Conservation (phyloP, 148 eudicot species). For the Pharnaceum exiguum region DNA sequence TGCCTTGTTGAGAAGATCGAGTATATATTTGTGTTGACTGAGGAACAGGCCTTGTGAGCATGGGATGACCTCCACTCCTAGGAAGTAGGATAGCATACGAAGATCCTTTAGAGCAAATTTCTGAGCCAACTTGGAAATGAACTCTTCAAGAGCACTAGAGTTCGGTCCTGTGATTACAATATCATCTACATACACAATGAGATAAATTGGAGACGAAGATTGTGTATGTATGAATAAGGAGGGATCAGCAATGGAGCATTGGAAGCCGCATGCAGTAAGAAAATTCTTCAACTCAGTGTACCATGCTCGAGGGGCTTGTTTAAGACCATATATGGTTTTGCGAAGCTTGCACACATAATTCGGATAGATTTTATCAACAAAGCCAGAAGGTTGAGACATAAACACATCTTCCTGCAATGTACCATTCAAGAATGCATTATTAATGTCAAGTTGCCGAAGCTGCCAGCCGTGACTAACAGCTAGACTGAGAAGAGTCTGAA, state of each 20-base stretch:
- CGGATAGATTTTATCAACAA: not conserved
- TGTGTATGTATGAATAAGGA: not conserved
- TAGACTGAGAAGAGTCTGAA: not conserved
- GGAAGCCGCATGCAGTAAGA: not conserved
- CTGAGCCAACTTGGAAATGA: not conserved
- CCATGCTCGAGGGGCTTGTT: constrained; percentile 7
- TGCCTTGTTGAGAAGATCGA: not conserved
- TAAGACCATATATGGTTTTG: not conserved
- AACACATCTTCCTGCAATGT: not conserved
- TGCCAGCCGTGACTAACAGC: not conserved
- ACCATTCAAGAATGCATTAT: not conserved
- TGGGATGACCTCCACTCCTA: not conserved
- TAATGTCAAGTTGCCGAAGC: not conserved
- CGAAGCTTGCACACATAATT: not conserved
- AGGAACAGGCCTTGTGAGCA: not conserved
- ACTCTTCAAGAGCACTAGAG: not conserved
- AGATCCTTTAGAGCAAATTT: not conserved
- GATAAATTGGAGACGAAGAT: not conserved
- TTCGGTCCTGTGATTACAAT: not conserved
- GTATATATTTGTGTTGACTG: not conserved
- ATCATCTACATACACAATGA: not conserved
- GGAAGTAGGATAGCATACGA: not conserved
- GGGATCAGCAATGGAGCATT: not conserved
- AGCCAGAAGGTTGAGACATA: not conserved
- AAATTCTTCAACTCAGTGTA: not conserved